A percentile compares a stretch with the other conserved stretches of the same genome.
These are phyloP conservation scores for Elongisporangium senticosum DNA, from an alignment of 352 stramenopile genomes.

Conservation along the genomic window DNA sequence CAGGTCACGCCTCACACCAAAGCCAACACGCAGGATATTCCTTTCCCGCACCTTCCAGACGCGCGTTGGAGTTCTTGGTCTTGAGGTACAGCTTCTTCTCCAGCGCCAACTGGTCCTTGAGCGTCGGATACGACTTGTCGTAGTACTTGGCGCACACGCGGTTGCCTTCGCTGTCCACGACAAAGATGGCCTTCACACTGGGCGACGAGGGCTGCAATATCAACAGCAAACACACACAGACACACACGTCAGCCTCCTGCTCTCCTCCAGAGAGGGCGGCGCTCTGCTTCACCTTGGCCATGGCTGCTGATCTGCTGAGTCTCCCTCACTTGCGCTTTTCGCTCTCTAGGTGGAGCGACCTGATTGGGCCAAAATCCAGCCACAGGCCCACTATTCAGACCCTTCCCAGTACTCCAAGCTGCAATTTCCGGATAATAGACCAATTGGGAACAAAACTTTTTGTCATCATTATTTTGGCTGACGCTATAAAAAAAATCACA, in stretches of 20 bases:
- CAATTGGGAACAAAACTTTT: neutral
- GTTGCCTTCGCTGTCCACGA: conserved; percentile 85
- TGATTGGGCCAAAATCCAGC: conserved; percentile 44
- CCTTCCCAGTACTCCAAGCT: neutral
- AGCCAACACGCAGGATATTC: too few species aligned
- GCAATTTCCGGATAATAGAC: neutral
- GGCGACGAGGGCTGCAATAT: conserved; percentile 47
- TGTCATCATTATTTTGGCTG: neutral
- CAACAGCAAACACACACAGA: conserved; percentile 5
- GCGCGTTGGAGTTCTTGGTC: conserved; percentile 85
- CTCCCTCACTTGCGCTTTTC: neutral
- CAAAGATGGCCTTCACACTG: conserved; percentile 85
- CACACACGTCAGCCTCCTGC: neutral
- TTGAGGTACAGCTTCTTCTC: conserved; percentile 90
- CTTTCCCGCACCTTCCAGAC: conserved; percentile 61
- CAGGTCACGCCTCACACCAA: neutral
- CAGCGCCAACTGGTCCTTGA: conserved; percentile 82
- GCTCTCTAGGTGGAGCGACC: conserved; percentile 38
- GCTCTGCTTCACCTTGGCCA: conserved; percentile 53
- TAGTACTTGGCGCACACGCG: conserved; percentile 91
- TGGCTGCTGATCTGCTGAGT: conserved; percentile 14
- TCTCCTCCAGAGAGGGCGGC: neutral
- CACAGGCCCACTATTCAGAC: neutral
- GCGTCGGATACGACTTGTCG: conserved; percentile 81
- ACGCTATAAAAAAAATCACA: neutral